Evolutionary conservation across 2,329 filamentous ascomycete species (phyloP), one percentile per base, ranked within the genome.

Genomic region (Nectriaceae sp.): DNA sequence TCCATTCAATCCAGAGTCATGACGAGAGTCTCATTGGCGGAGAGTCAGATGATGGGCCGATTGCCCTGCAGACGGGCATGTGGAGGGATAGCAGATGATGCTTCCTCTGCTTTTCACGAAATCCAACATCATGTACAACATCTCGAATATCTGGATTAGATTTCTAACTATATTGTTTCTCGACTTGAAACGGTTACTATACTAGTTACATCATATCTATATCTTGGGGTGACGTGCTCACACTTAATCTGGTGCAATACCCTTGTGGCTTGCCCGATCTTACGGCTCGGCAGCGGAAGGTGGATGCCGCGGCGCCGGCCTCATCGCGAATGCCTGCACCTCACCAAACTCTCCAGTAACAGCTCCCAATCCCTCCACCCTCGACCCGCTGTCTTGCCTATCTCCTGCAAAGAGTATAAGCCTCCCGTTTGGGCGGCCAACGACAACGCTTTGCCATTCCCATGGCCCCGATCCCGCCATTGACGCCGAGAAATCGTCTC

Each of bases 311-410:
- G 13, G 24, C 24, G 13, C 24, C 24, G 24, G 13, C 24, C 24
- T 29, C 24, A 29, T 29, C 24, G 24, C 24, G 24, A 29, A 29
- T 6, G 13, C 6, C 54, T 48, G 42, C 40, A 53, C 51, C 41
- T 22, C 42, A 47, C 44, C 40, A 46, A 24, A 22, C 24, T 22
- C 40, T 11, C 18, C 40, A 3, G 39, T 21, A 24, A 15, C 19
- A 8, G 16, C 21, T 15, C 19, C 16, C 39, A 11, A 6, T 18
- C 19, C 13, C 39, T n/a, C n/a, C n/a, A n/a, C n/a, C n/a, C n/a
- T n/a, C n/a, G n/a, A n/a, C n/a, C n/a, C n/a, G n/a, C n/a, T n/a
- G n/a, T n/a, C n/a, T n/a, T n/a, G n/a, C n/a, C n/a, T n/a, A n/a
- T n/a, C n/a, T n/a, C n/a, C n/a, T n/a, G n/a, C n/a, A n/a, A n/a